Percentiles rank a stretch among this genome's conserved stretches.
These are phyloP conservation scores for Pichia membranifaciens DNA, from an alignment of 805 yeast genomes.

Conservation along the genomic window DNA sequence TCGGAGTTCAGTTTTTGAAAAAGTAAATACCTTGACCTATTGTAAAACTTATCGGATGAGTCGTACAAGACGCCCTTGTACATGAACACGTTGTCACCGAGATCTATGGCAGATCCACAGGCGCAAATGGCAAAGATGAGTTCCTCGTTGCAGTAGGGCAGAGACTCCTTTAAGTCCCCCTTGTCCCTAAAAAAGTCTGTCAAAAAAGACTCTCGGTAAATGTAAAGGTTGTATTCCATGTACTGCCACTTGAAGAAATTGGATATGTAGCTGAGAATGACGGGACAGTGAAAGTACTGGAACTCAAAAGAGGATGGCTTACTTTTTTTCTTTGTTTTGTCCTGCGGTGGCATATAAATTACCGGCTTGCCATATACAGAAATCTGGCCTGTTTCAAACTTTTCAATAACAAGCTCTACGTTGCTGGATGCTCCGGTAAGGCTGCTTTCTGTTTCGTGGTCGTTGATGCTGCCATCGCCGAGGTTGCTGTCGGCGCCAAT, in stretches of 20 bases:
- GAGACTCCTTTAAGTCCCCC: constrained; percentile 45
- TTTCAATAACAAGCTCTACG: neutral
- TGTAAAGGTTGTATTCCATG: constrained; percentile 35
- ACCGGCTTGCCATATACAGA: constrained; percentile 4
- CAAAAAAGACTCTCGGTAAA: constrained; percentile 56
- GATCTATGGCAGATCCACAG: constrained; percentile 39
- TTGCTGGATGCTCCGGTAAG: no score
- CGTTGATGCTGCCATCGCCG: neutral
- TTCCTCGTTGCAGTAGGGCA: constrained; percentile 39
- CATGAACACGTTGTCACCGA: constrained; percentile 30
- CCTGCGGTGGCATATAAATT: constrained; percentile 1
- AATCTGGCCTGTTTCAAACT: neutral
- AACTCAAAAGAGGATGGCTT: neutral
- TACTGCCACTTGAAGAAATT: constrained; percentile 13
- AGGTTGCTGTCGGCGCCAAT: neutral
- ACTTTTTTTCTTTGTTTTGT: neutral
- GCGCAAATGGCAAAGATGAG: constrained; percentile 53
- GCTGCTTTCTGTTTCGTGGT: no score
- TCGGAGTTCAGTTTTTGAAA: constrained; percentile 23
- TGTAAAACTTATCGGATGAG: constrained; percentile 41
- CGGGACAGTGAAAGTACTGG: constrained; percentile 4
- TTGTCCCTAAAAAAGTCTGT: constrained; percentile 44
- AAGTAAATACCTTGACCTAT: constrained; percentile 39
- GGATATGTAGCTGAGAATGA: constrained; percentile 7
- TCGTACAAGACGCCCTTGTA: constrained; percentile 34